Conservation (phyloP, 208 protist genomes). For the Trypanosoma caninum region DNA sequence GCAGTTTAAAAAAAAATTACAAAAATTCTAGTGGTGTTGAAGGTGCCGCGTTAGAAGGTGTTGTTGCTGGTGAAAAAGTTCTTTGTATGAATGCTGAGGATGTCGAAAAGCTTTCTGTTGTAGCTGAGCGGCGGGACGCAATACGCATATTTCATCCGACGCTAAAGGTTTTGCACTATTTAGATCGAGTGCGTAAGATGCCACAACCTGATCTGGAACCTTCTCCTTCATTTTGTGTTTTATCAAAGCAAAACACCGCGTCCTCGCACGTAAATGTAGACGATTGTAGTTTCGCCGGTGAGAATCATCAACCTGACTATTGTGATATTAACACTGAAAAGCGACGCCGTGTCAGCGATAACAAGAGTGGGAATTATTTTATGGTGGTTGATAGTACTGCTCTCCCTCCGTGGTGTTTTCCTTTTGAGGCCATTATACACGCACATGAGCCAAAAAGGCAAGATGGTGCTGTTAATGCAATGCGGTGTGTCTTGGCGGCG, state of each 20-base stretch:
- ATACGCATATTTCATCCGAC: conserved; percentile 61
- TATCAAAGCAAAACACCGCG: conserved; percentile 1
- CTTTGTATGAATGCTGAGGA: conserved; percentile 13
- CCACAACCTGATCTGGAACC: conserved; percentile 12
- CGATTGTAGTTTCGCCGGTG: background rate
- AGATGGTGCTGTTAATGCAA: conserved; percentile 17
- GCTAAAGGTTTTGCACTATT: conserved; percentile 26
- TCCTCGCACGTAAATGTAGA: background rate
- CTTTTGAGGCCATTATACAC: conserved; percentile 27
- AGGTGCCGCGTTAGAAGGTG: background rate
- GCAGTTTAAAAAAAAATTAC: background rate
- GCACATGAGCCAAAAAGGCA: conserved; percentile 18
- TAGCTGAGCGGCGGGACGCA: conserved; percentile 43
- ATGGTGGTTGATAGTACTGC: background rate
- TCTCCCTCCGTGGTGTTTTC: conserved; percentile 24
- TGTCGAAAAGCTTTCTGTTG: conserved; percentile 11
- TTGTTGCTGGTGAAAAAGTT: background rate
- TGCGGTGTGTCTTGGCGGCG: conserved; percentile 30
- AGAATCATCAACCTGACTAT: background rate
- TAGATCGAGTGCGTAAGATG: conserved; percentile 23
- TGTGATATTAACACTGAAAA: too few species aligned
- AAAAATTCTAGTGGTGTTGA: background rate
- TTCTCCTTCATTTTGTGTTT: conserved; percentile 16
- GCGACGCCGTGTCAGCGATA: background rate
- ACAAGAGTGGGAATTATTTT: background rate